Conservation (phyloP, 352 stramenopile genomes). For the Blastocystis sp. region DNA sequence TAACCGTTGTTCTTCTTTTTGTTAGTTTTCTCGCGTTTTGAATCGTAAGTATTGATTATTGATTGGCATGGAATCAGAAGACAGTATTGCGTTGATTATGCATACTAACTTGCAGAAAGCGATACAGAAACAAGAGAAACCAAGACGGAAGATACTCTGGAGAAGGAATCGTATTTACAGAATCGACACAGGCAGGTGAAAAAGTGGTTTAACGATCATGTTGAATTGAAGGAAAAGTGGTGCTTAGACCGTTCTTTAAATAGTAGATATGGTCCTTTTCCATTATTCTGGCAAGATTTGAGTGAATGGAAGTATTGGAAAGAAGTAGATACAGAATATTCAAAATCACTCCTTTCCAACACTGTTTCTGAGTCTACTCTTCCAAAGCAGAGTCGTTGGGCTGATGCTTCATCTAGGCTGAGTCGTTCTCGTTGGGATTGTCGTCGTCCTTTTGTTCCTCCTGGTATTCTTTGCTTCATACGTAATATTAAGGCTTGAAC, state of each 20-base stretch:
- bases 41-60: neutral
- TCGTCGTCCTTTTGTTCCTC: conserved; percentile 64
- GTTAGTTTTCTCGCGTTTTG: neutral
- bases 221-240: conserved; percentile 64
- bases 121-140: conserved; percentile 64
- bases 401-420: conserved; percentile 67
- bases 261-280: conserved; percentile 72
- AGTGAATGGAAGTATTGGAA: conserved; percentile 75
- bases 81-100: neutral
- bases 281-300: conserved; percentile 79
- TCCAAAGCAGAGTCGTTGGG: conserved; percentile 68
- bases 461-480: neutral
- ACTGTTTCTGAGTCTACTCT: neutral
- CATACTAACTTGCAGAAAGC: neutral
- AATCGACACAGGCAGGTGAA: conserved; percentile 77
- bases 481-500: neutral
- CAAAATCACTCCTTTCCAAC: conserved; percentile 69
- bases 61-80: neutral
- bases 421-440: conserved; percentile 62
- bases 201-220: conserved; percentile 75
- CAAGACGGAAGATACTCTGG: conserved; percentile 72
- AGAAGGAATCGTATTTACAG: conserved; percentile 79
- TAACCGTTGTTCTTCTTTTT: neutral
- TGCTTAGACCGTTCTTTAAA: neutral
- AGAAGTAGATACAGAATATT: conserved; percentile 75